Conservation (phyloP, 192 early-diverging fungal species). For the Backusella circina region DNA sequence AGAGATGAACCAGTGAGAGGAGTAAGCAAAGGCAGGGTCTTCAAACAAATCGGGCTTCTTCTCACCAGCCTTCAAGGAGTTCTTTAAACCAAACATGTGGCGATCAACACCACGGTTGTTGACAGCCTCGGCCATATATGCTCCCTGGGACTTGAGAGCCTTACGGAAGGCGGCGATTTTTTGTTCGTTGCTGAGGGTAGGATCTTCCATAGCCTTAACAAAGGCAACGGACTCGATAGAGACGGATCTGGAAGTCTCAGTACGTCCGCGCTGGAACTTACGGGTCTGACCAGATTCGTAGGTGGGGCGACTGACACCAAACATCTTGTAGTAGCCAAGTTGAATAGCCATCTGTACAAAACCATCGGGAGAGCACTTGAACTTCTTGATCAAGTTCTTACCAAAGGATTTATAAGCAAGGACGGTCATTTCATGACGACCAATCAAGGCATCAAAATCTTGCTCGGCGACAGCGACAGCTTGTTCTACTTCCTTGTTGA, state of each 20-base stretch:
- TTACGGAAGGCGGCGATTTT: conserved; percentile 71
- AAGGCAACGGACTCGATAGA: conserved; percentile 71
- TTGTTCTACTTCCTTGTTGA: conserved; percentile 54
- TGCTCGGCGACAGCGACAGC: conserved; percentile 64
- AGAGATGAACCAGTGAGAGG: conserved; percentile 87
- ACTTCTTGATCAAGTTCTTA: conserved; percentile 91
- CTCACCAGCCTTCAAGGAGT: conserved; percentile 72
- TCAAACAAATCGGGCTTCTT: conserved; percentile 79
- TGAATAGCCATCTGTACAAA: conserved; percentile 93
- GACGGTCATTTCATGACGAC: conserved; percentile 78
- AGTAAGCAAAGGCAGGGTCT: conserved; percentile 78
- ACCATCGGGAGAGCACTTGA: conserved; percentile 75
- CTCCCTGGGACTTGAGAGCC: conserved; percentile 75
- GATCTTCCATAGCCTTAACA: conserved; percentile 85
- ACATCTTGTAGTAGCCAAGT: conserved; percentile 91
- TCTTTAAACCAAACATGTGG: conserved; percentile 81
- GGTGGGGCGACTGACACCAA: conserved; percentile 73
- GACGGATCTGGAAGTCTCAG: conserved; percentile 88
- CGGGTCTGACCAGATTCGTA: conserved; percentile 94
- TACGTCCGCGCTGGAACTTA: conserved; percentile 91
- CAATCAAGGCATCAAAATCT: conserved; percentile 79
- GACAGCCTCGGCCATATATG: conserved; percentile 76
- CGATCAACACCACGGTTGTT: conserved; percentile 90
- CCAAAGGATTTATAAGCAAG: conserved; percentile 87
- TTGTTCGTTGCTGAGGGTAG: conserved; percentile 34